These are phyloP conservation scores for Catharanthus roseus DNA, from an alignment of 257 asterid species.

Conservation along the genomic window DNA sequence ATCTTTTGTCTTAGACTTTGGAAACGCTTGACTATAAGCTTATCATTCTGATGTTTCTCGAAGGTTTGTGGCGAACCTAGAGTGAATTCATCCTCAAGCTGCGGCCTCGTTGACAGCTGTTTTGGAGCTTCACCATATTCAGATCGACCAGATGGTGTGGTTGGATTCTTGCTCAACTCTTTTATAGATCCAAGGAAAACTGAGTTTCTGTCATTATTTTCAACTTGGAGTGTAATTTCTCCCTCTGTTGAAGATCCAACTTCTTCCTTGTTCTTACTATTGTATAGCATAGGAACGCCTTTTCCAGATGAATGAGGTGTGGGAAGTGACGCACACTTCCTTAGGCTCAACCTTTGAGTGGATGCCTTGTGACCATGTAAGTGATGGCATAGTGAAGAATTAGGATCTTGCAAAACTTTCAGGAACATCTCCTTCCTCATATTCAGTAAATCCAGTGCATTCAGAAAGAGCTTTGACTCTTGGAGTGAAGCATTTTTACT, in stretches of 20 bases:
- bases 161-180: slow-evolving; percentile 11
- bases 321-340: slow-evolving; percentile 63
- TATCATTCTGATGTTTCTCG: slow-evolving; percentile 34
- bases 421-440: slow-evolving; percentile 70
- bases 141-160: slow-evolving; percentile 12
- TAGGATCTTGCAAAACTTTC: slow-evolving; percentile 63
- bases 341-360: slow-evolving; percentile 31
- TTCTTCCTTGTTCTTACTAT: slow-evolving; percentile 11
- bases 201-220: neutral
- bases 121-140: slow-evolving; percentile 15
- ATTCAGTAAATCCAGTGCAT: slow-evolving; percentile 67
- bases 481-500: slow-evolving; percentile 39
- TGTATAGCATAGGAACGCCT: slow-evolving; percentile 1
- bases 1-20: slow-evolving; percentile 54
- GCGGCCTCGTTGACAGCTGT: slow-evolving; percentile 2
- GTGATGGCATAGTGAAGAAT: slow-evolving; percentile 39
- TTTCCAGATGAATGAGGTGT: slow-evolving; percentile 19
- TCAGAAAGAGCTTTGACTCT: slow-evolving; percentile 66
- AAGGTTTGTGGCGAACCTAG: slow-evolving; percentile 14
- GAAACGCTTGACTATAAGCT: slow-evolving; percentile 43
- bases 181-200: slow-evolving; percentile 8
- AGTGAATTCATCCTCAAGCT: slow-evolving; percentile 21
- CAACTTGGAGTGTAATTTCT: slow-evolving; percentile 5
- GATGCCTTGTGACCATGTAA: slow-evolving; percentile 40
- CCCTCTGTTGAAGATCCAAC: slow-evolving; percentile 15